Evolutionary conservation across 495 filamentous ascomycete genomes (phyloP), one percentile per base, ranked within the genome.

Genomic region (Hypomontagnella monticulosa): DNA sequence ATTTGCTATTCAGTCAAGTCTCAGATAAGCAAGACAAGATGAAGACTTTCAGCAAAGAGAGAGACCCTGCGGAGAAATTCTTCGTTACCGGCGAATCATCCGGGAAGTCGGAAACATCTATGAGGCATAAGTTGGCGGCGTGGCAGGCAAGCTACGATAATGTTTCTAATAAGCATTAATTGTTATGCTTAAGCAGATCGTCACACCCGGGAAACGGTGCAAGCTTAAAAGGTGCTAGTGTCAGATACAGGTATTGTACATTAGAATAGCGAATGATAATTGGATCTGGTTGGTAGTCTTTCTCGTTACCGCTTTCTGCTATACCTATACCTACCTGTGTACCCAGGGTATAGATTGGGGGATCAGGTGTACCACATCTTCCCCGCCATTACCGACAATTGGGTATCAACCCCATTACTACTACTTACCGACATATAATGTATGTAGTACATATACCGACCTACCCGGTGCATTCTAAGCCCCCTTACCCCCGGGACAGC

Each of bases 71-170:
- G 11, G 55, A 65, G 15, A 59, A 33, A 32, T 69, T 65, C 14
- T 57, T 59, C 8, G 56, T 37, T 11, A 69, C 66, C 15, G 66
- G 66, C 1, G 18, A 57, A n/a, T 16, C 61, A 12, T 61, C 30
- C 46, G 15, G 32, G 16, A 65, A 23, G 43, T 65, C 66, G n/a
- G 19, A 38, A 10, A 16, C 8, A 12, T 61, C 66, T 18, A 65
- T 51, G 56, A 46, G n/a, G 18, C 30, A 4, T 10, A 0, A 61
- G 11, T 11, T 69, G 4, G 56, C 12, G 1, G 49, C 38, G 15
- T 69, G 66, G 66, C n/a, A 69, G 0, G 10, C 18, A n/a, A 12
- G 44, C n/a, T 69, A 33, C 12, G 16, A 47, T 4, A 38, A 33
- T 10, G 60, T 56, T 32, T 60, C 55, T 1, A 60, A 32, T 1